Conservation (phyloP, 441 rosid species). For the Sinapis alba region DNA sequence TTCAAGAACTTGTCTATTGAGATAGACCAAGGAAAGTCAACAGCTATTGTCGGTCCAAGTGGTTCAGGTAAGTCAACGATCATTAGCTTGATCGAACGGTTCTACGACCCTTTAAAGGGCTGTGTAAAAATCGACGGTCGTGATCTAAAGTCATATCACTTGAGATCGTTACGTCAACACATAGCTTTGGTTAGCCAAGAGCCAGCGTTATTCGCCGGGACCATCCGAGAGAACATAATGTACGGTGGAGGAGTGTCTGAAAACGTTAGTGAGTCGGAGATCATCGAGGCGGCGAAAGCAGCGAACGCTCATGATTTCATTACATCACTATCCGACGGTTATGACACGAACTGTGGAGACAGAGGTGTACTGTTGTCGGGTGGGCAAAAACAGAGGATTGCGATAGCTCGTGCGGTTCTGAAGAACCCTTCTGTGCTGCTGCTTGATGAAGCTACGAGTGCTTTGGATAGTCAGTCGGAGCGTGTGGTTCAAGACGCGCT, state of each 20-base stretch:
- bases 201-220: slow-evolving; percentile 63
- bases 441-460: slow-evolving; percentile 24
- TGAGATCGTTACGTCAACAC: slow-evolving; percentile 58
- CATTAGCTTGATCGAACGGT: slow-evolving; percentile 62
- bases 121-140: slow-evolving; percentile 51
- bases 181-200: slow-evolving; percentile 83
- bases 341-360: slow-evolving; percentile 68
- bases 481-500: background rate
- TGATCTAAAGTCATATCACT: slow-evolving; percentile 54
- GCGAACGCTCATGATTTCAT: slow-evolving; percentile 86
- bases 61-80: slow-evolving; percentile 78
- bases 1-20: slow-evolving; percentile 55
- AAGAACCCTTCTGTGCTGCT: slow-evolving; percentile 36
- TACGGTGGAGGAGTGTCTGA: slow-evolving; percentile 43
- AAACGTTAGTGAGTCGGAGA: slow-evolving; percentile 48
- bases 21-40: slow-evolving; percentile 65
- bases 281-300: slow-evolving; percentile 54
- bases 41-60: slow-evolving; percentile 75
- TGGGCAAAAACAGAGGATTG: slow-evolving; percentile 78
- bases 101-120: slow-evolving; percentile 67
- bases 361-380: slow-evolving; percentile 74
- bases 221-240: slow-evolving; percentile 60
- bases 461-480: background rate
- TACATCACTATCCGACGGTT: slow-evolving; percentile 53
- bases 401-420: slow-evolving; percentile 72